Conservation (phyloP, 345 rosid genomes). For the Eucalyptus leucophloia region DNA sequence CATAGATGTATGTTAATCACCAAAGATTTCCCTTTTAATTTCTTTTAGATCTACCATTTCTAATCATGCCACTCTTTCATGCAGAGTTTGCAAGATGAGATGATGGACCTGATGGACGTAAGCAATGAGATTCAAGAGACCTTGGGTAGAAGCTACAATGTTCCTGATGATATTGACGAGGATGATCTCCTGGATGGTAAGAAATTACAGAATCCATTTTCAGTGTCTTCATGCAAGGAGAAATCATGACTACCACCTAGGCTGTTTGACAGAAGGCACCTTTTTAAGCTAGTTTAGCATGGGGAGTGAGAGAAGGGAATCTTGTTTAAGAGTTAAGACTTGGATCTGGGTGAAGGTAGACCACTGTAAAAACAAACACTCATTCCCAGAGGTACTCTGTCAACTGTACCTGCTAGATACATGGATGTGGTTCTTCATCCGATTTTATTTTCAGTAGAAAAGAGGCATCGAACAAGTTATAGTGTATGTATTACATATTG, state of each 20-base stretch:
- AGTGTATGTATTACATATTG: not conserved
- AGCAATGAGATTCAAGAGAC: conserved; percentile 96
- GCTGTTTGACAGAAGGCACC: not conserved
- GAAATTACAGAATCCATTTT: not conserved
- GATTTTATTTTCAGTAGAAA: not conserved
- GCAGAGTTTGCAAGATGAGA: conserved; percentile 98
- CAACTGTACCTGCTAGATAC: not conserved
- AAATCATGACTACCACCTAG: not conserved
- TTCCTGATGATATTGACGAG: conserved; percentile 97
- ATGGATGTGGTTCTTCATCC: not conserved
- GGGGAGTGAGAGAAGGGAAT: not conserved
- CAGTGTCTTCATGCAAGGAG: not conserved
- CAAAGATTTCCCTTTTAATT: not conserved
- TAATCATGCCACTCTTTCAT: not conserved
- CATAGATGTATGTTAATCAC: conserved; percentile 49
- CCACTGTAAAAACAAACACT: not conserved
- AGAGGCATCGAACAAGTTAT: not conserved
- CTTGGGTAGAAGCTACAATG: conserved; percentile 83
- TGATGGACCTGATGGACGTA: conserved; percentile 98
- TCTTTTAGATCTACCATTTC: not conserved
- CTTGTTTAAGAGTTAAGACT: not conserved
- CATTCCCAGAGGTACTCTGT: not conserved
- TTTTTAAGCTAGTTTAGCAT: not conserved
- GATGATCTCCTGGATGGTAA: conserved; percentile 98
- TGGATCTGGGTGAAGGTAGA: not conserved